These are phyloP conservation scores for Debaryomycetaceae sp. DNA, from an alignment of 1,139 yeast species.

Conservation along the genomic window DNA sequence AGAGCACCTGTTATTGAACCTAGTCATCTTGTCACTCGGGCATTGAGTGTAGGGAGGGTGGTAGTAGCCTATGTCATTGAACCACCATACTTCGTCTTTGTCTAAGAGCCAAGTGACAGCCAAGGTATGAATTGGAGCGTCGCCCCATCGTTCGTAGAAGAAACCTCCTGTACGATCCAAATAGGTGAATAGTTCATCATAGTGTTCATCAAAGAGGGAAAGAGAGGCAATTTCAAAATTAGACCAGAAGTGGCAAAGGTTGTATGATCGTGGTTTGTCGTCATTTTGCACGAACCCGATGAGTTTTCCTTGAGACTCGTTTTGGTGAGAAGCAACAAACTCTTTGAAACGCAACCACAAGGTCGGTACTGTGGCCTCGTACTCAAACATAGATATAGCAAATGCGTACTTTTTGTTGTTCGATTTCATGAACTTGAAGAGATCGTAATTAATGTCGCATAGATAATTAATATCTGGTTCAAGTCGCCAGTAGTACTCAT, in stretches of 20 bases:
- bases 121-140: slow-evolving; percentile 37
- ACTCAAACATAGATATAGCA: slow-evolving; percentile 29
- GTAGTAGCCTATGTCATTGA: slow-evolving; percentile 30
- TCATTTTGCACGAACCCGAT: slow-evolving; percentile 19
- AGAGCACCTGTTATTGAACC: slow-evolving; percentile 21
- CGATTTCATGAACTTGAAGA: slow-evolving; percentile 23
- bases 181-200: slow-evolving; percentile 22
- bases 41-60: slow-evolving; percentile 37
- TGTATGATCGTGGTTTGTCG: slow-evolving; percentile 22
- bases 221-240: slow-evolving; percentile 37
- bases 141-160: slow-evolving; percentile 43
- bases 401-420: slow-evolving; percentile 25
- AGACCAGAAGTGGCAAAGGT: slow-evolving; percentile 40
- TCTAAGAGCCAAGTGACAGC: slow-evolving; percentile 23
- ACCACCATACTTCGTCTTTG: slow-evolving; percentile 27
- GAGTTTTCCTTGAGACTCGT: slow-evolving; percentile 12
- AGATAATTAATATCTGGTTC: slow-evolving; percentile 29
- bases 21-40: slow-evolving; percentile 18
- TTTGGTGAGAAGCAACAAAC: slow-evolving; percentile 13
- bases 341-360: slow-evolving; percentile 25
- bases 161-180: slow-evolving; percentile 34
- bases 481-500: slow-evolving; percentile 35
- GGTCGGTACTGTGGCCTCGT: slow-evolving; percentile 29
- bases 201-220: slow-evolving; percentile 20
- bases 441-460: slow-evolving; percentile 30